Evolutionary conservation across 225 moss, liverwort and hornwort species (phyloP).

Genomic region (Bryoerythrophyllum caledonicum): DNA sequence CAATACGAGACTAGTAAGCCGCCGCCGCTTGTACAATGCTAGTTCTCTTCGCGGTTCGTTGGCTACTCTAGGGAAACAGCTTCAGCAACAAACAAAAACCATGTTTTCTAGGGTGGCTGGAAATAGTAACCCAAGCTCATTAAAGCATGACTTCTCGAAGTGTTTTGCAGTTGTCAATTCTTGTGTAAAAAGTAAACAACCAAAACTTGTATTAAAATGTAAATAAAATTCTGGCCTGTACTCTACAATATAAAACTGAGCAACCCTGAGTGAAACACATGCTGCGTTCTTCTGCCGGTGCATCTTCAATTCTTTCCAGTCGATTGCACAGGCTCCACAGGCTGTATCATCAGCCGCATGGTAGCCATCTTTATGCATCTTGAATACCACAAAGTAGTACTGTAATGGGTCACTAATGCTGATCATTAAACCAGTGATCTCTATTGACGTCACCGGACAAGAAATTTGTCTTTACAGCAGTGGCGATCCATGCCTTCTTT

Average conservation of each 20-base stretch:
- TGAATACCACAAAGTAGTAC: neutral
- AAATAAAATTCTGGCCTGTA: neutral
- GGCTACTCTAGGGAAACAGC: slow-evolving; percentile 8
- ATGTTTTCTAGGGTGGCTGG: slow-evolving; percentile 16
- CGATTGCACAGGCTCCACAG: neutral
- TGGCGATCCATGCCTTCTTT: slow-evolving; percentile 28
- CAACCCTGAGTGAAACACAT: neutral
- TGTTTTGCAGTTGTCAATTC: slow-evolving; percentile 9
- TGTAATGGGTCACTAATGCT: neutral
- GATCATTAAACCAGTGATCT: neutral
- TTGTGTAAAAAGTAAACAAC: neutral
- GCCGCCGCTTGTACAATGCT: slow-evolving; percentile 31
- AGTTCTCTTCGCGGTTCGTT: slow-evolving; percentile 22
- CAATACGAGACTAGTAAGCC: slow-evolving; percentile 17
- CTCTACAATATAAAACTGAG: neutral
- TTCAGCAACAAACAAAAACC: neutral
- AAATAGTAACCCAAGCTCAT: slow-evolving; percentile 10
- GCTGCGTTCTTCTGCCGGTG: neutral
- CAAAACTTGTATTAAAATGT: neutral
- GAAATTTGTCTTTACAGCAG: slow-evolving; percentile 10
- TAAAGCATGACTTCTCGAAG: slow-evolving; percentile 25
- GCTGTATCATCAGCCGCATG: neutral
- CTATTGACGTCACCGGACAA: neutral
- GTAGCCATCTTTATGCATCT: neutral
- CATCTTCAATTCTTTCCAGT: neutral